phyloP scores from a whole-genome alignment of 306 rosid genomes.

The Lotus japonicus region DNA sequence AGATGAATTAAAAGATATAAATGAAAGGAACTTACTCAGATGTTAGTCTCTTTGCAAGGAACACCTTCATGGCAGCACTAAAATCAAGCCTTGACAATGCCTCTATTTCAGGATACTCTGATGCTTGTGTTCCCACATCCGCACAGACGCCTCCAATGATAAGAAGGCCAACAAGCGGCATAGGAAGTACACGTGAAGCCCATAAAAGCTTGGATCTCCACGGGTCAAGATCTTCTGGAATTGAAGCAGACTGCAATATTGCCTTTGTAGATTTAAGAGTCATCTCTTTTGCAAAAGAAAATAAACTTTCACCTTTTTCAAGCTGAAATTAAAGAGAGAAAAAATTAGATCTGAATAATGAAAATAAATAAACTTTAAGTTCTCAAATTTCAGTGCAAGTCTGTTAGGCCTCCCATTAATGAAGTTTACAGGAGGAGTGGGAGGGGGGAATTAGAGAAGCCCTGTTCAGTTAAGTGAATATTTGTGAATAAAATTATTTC shows the following conservation, averaged over 20 bases:
- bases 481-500: no score
- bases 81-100: slow-evolving; percentile 91
- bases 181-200: slow-evolving; percentile 95
- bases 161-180: slow-evolving; percentile 93
- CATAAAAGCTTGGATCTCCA: slow-evolving; percentile 86
- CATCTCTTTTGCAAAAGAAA: slow-evolving; percentile 89
- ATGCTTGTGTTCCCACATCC: slow-evolving; percentile 54
- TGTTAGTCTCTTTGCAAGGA: slow-evolving; percentile 77
- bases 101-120: slow-evolving; percentile 84
- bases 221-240: slow-evolving; percentile 77
- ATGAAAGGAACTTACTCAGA: slow-evolving; percentile 52
- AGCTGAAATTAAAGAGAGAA: slow-evolving; percentile 35
- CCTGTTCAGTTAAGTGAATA: no score
- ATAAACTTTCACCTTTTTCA: slow-evolving; percentile 89
- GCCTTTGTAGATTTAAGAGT: slow-evolving; percentile 82
- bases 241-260: slow-evolving; percentile 47
- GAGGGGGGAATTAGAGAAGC: no score
- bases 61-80: slow-evolving; percentile 88
- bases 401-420: no score
- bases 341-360: slow-evolving; percentile 3
- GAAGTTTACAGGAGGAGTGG: no score
- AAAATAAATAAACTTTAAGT: neutral
- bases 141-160: slow-evolving; percentile 76
- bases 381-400: neutral
- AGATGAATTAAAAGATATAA: neutral